A percentile compares a stretch with the other conserved stretches of the same genome.
Conservation (phyloP, 2,329 filamentous ascomycete species). For the Clonostachys solani region DNA sequence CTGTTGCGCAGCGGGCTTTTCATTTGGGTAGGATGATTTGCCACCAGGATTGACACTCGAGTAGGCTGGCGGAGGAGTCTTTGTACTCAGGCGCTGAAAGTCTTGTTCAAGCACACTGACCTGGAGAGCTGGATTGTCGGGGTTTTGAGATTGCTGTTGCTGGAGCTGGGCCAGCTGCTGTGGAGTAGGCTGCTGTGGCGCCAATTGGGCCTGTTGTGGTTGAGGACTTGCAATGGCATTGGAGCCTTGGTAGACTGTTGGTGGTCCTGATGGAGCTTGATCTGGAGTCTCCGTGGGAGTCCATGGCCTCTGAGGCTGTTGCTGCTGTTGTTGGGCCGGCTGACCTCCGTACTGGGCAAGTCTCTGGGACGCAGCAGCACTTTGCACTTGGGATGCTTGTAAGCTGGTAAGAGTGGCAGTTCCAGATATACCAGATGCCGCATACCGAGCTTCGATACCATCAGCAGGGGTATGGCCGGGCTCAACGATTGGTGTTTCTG, state of each 20-base stretch:
- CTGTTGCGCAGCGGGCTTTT: slow-evolving; percentile 54
- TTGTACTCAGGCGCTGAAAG: slow-evolving; percentile 75
- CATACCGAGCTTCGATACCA: slow-evolving; percentile 88
- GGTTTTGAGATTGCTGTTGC: slow-evolving; percentile 17
- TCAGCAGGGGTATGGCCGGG: slow-evolving; percentile 67
- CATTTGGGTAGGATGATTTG: slow-evolving; percentile 65
- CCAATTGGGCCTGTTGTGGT: slow-evolving; percentile 33
- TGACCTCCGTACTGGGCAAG: slow-evolving; percentile 68
- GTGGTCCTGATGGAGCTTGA: slow-evolving; percentile 81
- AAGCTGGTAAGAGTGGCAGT: slow-evolving; percentile 77
- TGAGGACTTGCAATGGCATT: slow-evolving; percentile 59
- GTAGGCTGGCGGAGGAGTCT: slow-evolving; percentile 92
- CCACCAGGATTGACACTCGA: slow-evolving; percentile 63
- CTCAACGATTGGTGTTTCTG: slow-evolving; percentile 81
- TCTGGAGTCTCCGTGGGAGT: slow-evolving; percentile 91
- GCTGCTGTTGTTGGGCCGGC: slow-evolving; percentile 11
- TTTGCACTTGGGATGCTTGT: slow-evolving; percentile 55
- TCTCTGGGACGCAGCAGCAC: slow-evolving; percentile 76
- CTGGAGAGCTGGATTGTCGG: slow-evolving; percentile 36
- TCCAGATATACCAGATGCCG: slow-evolving; percentile 84
- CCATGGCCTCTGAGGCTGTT: slow-evolving; percentile 62
- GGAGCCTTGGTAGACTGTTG: slow-evolving; percentile 85
- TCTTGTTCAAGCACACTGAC: slow-evolving; percentile 79
- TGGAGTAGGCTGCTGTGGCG: slow-evolving; percentile 28
- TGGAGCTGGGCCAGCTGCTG: background rate